phyloP scores from a whole-genome alignment of 2,329 filamentous ascomycete genomes.

The Sclerotinia borealis region DNA sequence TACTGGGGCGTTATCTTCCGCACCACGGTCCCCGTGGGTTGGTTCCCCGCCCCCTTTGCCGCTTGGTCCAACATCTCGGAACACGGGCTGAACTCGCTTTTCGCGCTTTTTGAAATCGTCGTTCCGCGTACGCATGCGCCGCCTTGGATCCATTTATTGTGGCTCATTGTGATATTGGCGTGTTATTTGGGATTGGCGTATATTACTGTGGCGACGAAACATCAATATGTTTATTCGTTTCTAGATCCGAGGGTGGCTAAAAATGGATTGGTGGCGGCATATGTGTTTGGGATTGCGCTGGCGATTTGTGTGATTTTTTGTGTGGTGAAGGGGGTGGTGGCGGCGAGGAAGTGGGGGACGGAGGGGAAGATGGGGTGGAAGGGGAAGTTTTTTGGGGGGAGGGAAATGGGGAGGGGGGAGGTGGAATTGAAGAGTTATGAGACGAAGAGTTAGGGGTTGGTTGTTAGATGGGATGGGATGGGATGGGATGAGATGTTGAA shows the following conservation, averaged over 20 bases:
- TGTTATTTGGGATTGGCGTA: constrained; percentile 71
- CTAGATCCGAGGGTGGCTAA: constrained; percentile 48
- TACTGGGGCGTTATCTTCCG: constrained; percentile 61
- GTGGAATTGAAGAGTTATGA: constrained; percentile 3
- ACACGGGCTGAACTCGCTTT: constrained; percentile 67
- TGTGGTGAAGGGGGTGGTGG: constrained; percentile 15
- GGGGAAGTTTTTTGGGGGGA: background rate
- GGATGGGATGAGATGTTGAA: background rate
- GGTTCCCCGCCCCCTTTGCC: constrained; percentile 42
- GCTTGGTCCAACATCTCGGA: constrained; percentile 65
- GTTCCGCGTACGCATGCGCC: constrained; percentile 59
- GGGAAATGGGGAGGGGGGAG: background rate
- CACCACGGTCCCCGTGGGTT: constrained; percentile 32
- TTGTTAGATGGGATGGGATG: no score
- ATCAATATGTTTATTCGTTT: constrained; percentile 73
- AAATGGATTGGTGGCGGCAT: constrained; percentile 21
- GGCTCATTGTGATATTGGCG: constrained; percentile 62
- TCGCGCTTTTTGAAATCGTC: constrained; percentile 70
- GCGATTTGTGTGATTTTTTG: constrained; percentile 26
- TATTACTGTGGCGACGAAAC: constrained; percentile 61
- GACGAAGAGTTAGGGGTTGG: background rate
- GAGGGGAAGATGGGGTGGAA: constrained; percentile 37
- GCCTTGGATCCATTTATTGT: constrained; percentile 60
- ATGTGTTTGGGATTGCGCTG: constrained; percentile 28
- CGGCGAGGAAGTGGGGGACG: constrained; percentile 30